Percentiles rank a stretch among this genome's conserved stretches.
phyloP scores from a whole-genome alignment of 2,329 filamentous ascomycete species.

The Neofusicoccum sp. region DNA sequence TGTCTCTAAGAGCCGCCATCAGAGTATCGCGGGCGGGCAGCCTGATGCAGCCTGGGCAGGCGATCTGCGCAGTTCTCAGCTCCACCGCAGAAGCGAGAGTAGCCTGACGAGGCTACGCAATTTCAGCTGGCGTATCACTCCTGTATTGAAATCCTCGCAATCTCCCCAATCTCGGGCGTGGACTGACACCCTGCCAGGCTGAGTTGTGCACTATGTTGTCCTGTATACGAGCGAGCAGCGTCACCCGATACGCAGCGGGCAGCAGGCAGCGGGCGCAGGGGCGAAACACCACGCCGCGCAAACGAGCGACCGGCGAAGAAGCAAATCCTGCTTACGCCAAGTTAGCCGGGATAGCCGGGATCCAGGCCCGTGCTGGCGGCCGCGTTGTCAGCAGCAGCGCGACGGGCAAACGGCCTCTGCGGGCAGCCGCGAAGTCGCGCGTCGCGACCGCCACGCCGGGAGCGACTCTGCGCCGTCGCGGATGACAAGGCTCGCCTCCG shows the following conservation, averaged over 20 bases:
- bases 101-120: neutral
- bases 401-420: slow-evolving; percentile 1
- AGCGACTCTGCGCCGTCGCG: neutral
- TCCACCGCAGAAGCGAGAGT: neutral
- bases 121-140: neutral
- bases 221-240: neutral
- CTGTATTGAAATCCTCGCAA: neutral
- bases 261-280: neutral
- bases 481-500: neutral
- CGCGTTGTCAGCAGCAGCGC: slow-evolving; percentile 4
- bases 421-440: neutral
- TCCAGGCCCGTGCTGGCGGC: neutral
- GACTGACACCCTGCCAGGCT: neutral
- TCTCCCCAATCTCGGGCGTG: neutral
- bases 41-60: neutral
- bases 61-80: slow-evolving; percentile 7
- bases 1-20: neutral
- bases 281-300: neutral
- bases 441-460: neutral
- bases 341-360: neutral
- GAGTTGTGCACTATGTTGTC: neutral
- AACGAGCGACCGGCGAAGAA: slow-evolving; percentile 1
- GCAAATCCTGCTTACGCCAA: slow-evolving; percentile 1
- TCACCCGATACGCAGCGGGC: neutral
- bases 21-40: neutral